Evolutionary conservation across 2,329 filamentous ascomycete species (phyloP), one percentile per base, ranked within the genome.

Genomic region (Cadophora sp.): DNA sequence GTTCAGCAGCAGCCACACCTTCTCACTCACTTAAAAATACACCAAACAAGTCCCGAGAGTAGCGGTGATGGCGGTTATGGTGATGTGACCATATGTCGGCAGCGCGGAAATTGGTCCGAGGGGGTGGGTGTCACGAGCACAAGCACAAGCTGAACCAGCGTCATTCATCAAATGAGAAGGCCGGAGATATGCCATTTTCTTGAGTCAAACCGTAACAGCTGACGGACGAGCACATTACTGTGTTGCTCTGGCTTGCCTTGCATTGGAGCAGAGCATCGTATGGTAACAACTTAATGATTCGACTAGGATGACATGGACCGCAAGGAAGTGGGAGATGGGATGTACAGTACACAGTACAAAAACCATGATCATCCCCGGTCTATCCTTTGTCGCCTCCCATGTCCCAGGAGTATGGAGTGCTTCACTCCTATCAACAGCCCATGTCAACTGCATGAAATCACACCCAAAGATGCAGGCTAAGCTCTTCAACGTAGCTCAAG

Each of bases 21-120:
- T n/a, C n/a, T n/a, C n/a, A 56, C 53, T 13, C n/a, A 7, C n/a
- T 56, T 6, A 14, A 56, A 20, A 56, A 39, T 56, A 20, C 53
- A 39, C n/a, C 30, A 39, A 22, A 56, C 18, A 24, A 51, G 36
- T 24, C 13, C n/a, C 55, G 36, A 58, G 18, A 39, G 36, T 39
- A 39, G 36, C 36, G 36, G 36, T 39, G 4, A 30, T 39, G 53
- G 51, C 59, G 64, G 64, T 62, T 59, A 62, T 66, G 50, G n/a
- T 53, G 50, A 56, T 39, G 50, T 16, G 7, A 24, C 62, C n/a
- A 48, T 43, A 43, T 22, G 33, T 20, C 56, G 48, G 56, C 24
- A 45, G 63, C 61, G 63, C 56, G 63, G 63, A 55, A 60, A 53
- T 53, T 65, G 41, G 63, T 61, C 30, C 27, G 30, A 18, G 41